Conservation (phyloP, 192 early-diverging fungal species). For the Podila epigama region DNA sequence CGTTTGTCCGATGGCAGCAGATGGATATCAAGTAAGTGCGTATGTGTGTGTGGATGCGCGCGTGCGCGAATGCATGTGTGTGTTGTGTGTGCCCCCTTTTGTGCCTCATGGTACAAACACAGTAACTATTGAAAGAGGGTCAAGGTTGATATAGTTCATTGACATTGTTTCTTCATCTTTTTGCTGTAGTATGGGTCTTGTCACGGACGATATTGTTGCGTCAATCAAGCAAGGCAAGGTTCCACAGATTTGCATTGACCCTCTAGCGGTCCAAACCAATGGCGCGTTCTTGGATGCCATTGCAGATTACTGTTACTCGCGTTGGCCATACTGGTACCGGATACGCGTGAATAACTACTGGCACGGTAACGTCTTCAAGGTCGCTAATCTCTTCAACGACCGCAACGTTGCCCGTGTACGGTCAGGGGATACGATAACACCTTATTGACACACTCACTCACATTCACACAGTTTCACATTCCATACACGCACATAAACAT, state of each 20-base stretch:
- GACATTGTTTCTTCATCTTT: background rate
- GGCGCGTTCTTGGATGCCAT: constrained; percentile 21
- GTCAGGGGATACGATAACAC: constrained; percentile 31
- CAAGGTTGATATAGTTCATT: background rate
- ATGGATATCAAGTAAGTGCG: constrained; percentile 51
- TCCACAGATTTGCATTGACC: constrained; percentile 34
- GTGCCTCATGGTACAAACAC: too few relatives aligned
- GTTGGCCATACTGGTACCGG: constrained; percentile 51
- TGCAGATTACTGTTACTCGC: constrained; percentile 18
- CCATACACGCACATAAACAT: too few relatives aligned
- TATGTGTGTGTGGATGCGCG: background rate
- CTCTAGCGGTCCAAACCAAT: constrained; percentile 34
- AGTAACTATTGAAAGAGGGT: too few relatives aligned
- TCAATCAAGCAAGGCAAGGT: constrained; percentile 29
- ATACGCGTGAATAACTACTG: constrained; percentile 50
- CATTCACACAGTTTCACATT: background rate
- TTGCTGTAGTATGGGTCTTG: constrained; percentile 11
- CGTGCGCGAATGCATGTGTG: background rate
- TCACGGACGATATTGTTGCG: constrained; percentile 18
- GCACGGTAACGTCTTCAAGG: constrained; percentile 46
- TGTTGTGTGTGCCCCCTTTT: background rate
- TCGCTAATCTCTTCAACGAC: constrained; percentile 37
- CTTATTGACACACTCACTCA: constrained; percentile 2
- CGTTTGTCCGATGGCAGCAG: constrained; percentile 40
- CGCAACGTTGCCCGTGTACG: constrained; percentile 41